phyloP scores from a whole-genome alignment of 352 stramenopile genomes.

The Phytophthora citricola region DNA sequence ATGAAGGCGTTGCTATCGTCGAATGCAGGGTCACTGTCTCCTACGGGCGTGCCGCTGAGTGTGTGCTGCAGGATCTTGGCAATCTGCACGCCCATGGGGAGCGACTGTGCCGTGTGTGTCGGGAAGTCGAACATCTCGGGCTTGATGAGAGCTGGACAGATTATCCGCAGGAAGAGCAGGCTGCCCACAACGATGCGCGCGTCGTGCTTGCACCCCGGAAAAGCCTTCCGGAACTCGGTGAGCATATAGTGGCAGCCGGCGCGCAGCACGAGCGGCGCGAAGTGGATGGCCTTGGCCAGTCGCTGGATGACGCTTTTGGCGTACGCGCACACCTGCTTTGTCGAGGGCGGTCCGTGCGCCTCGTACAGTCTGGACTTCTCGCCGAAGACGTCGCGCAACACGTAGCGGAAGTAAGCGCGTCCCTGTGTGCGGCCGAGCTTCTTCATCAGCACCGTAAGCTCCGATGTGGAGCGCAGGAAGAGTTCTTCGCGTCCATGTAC shows the following conservation, averaged over 20 bases:
- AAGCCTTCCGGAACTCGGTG: constrained; percentile 70
- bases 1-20: constrained; percentile 71
- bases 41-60: constrained; percentile 62
- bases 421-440: constrained; percentile 72
- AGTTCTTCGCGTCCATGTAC: constrained; percentile 72
- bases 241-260: constrained; percentile 78
- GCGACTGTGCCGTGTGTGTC: constrained; percentile 56
- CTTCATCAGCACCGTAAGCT: constrained; percentile 75
- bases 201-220: constrained; percentile 66
- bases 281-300: constrained; percentile 75
- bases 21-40: constrained; percentile 53
- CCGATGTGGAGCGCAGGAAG: constrained; percentile 82
- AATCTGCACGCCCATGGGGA: constrained; percentile 71
- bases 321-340: constrained; percentile 57
- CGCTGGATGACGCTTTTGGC: constrained; percentile 71
- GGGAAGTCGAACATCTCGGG: constrained; percentile 82
- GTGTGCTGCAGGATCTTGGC: constrained; percentile 85
- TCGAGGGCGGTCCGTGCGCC: constrained; percentile 26
- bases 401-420: constrained; percentile 83
- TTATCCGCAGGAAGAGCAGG: constrained; percentile 76
- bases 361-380: constrained; percentile 66
- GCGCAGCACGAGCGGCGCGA: constrained; percentile 74
- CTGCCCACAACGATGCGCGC: constrained; percentile 79
- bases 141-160: constrained; percentile 84
- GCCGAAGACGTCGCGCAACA: constrained; percentile 78